Conservation (phyloP, 306 rosid species). For the Castanopsis chinensis region DNA sequence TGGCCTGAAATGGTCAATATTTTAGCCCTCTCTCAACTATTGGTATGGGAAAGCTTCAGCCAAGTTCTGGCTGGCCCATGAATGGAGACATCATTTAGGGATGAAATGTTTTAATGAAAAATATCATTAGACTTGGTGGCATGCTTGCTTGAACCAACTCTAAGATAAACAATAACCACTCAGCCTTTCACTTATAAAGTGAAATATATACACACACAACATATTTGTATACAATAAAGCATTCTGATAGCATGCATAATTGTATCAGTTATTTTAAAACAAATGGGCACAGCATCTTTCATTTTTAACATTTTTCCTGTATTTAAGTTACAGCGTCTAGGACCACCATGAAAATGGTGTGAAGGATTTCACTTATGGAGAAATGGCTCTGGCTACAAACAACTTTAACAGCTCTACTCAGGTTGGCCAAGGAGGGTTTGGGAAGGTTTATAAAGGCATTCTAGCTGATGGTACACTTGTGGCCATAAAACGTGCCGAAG, state of each 20-base stretch:
- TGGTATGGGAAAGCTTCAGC: no score
- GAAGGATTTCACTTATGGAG: slow-evolving; percentile 55
- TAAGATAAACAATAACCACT: neutral
- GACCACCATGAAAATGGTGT: slow-evolving; percentile 55
- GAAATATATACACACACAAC: neutral
- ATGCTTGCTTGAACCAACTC: neutral
- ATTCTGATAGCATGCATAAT: neutral
- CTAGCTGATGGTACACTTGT: slow-evolving; percentile 56
- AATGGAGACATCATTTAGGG: no score
- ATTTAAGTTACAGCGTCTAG: slow-evolving; percentile 45
- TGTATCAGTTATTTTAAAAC: neutral
- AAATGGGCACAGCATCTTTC: no score
- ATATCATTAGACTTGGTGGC: neutral
- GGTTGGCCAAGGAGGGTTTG: slow-evolving; percentile 84
- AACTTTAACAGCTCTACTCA: slow-evolving; percentile 56
- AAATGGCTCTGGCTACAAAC: slow-evolving; percentile 62
- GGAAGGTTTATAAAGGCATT: slow-evolving; percentile 71
- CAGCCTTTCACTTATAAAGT: neutral
- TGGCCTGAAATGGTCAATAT: neutral
- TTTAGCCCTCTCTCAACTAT: no score
- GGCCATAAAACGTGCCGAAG: slow-evolving; percentile 89
- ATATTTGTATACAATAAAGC: neutral
- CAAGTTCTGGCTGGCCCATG: no score
- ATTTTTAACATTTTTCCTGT: slow-evolving; percentile 19
- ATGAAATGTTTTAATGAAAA: neutral